These are phyloP conservation scores for Euphorbia peplus DNA, from an alignment of 345 rosid genomes.

Conservation along the genomic window DNA sequence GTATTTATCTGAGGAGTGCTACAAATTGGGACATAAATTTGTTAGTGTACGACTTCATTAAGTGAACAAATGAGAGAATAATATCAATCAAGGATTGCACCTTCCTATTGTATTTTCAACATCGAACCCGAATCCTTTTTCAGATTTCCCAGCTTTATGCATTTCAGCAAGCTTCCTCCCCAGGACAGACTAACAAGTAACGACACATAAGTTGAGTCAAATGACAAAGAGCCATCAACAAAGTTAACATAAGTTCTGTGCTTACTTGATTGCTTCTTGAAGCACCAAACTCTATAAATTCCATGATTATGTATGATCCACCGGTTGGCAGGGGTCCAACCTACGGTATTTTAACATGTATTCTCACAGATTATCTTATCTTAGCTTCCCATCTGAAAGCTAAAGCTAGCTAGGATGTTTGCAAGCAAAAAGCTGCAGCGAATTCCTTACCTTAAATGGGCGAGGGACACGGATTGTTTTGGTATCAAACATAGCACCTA, in stretches of 20 bases:
- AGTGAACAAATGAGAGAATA: not conserved
- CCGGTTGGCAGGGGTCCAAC: conserved; percentile 71
- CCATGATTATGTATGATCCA: conserved; percentile 92
- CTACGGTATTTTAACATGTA: conserved; percentile 31
- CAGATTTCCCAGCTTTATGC: conserved; percentile 85
- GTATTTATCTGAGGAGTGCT: conserved; percentile 89
- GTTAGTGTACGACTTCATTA: conserved; percentile 1
- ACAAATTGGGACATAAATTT: conserved; percentile 23
- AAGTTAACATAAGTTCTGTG: conserved; percentile 10
- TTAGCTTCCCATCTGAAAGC: not conserved
- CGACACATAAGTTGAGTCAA: conserved; percentile 25
- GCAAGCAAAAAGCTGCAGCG: not conserved
- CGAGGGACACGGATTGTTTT: conserved; percentile 71
- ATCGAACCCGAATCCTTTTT: conserved; percentile 82
- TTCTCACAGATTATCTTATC: not conserved
- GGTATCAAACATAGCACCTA: conserved; percentile 80
- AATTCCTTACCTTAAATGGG: conserved; percentile 65
- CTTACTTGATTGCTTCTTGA: conserved; percentile 78
- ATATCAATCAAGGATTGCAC: conserved; percentile 30
- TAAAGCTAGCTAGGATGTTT: not conserved
- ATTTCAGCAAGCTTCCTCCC: conserved; percentile 92
- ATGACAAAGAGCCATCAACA: conserved; percentile 4
- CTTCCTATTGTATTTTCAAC: conserved; percentile 95
- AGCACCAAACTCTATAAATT: conserved; percentile 71
- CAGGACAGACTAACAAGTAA: conserved; percentile 53